Evolutionary conservation across 495 filamentous ascomycete genomes (phyloP).

Genomic region (Neurospora sublineolata): DNA sequence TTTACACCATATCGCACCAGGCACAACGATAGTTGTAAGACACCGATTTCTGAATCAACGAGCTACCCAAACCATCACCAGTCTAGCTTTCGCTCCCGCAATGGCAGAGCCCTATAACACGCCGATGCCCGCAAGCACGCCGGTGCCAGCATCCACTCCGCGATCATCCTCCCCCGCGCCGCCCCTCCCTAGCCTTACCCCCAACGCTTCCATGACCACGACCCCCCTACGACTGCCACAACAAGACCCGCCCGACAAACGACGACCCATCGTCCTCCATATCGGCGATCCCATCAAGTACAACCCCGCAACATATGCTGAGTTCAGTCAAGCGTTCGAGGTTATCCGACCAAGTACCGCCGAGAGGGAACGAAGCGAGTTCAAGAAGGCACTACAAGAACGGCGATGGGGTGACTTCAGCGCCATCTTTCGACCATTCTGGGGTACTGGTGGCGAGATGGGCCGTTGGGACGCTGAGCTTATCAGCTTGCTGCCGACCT

Average conservation of each 20-base stretch:
- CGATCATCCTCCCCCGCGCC: slow-evolving; percentile 32
- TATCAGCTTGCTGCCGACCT: slow-evolving; percentile 50
- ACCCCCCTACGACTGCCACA: slow-evolving; percentile 2
- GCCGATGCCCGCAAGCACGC: slow-evolving; percentile 31
- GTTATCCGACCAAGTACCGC: slow-evolving; percentile 41
- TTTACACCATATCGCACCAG: neutral
- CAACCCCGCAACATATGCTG: slow-evolving; percentile 46
- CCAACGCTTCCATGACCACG: slow-evolving; percentile 12
- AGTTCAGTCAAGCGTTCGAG: slow-evolving; percentile 45
- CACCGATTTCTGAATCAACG: rapidly evolving
- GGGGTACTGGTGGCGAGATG: slow-evolving; percentile 73
- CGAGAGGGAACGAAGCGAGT: slow-evolving; percentile 44
- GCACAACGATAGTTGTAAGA: neutral
- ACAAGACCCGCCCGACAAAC: slow-evolving; percentile 9
- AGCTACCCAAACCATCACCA: neutral
- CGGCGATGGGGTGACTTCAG: slow-evolving; percentile 58
- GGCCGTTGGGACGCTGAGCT: slow-evolving; percentile 63
- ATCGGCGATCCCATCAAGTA: slow-evolving; percentile 59
- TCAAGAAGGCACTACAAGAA: slow-evolving; percentile 52
- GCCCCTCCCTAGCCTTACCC: slow-evolving; percentile 13
- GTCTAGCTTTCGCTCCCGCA: neutral
- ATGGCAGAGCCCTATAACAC: slow-evolving; percentile 42
- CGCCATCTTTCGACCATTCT: slow-evolving; percentile 66
- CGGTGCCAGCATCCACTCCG: slow-evolving; percentile 31
- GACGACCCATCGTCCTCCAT: slow-evolving; percentile 44